Evolutionary conservation across 2,329 filamentous ascomycete genomes (phyloP).

Genomic region (Diaporthe eres): DNA sequence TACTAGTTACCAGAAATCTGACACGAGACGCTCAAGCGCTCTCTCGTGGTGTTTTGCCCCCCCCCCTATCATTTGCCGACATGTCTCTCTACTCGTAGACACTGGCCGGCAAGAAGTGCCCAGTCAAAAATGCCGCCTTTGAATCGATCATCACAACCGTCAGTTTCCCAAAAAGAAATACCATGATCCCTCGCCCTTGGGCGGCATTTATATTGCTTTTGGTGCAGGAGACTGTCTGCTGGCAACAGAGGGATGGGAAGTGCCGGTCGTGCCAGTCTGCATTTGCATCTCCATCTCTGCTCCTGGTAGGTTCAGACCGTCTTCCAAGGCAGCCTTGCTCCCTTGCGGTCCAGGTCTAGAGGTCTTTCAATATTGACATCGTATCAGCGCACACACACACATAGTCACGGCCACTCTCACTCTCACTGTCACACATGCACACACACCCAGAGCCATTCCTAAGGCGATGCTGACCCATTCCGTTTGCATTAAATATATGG

Average conservation of each 20-base stretch:
- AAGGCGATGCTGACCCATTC: background rate
- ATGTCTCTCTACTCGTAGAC: background rate
- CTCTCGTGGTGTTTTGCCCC: background rate
- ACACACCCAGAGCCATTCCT: background rate
- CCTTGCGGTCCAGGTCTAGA: background rate
- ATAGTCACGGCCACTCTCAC: background rate
- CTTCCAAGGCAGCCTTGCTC: background rate
- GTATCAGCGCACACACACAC: background rate
- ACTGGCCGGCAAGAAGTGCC: background rate
- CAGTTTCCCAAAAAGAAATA: background rate
- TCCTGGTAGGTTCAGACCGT: background rate
- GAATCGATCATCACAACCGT: background rate
- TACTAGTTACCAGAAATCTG: background rate
- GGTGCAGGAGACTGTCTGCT: background rate
- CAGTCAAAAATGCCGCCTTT: background rate
- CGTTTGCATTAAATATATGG: conserved; percentile 36
- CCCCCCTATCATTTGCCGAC: conserved; percentile 37
- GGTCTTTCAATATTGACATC: background rate
- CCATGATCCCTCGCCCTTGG: background rate
- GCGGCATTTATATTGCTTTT: background rate
- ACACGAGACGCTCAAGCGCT: background rate
- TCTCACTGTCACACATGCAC: background rate
- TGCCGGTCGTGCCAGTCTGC: background rate
- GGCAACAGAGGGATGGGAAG: background rate
- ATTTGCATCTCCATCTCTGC: background rate